Conservation (phyloP, 768 basidiomycete genomes). For the Boletus fagicola region DNA sequence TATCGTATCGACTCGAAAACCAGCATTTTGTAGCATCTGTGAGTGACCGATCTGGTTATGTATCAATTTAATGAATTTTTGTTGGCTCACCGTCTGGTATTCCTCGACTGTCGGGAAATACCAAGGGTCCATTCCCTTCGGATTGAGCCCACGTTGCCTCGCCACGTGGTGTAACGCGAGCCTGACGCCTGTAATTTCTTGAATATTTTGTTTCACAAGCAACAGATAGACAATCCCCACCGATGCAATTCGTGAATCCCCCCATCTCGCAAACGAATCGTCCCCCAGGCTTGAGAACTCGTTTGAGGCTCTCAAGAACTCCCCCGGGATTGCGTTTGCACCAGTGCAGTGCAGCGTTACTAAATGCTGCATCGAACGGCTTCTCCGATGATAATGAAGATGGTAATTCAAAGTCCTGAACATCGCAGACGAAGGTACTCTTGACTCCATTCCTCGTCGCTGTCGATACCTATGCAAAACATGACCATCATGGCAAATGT, state of each 20-base stretch:
- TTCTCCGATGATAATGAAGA: slow-evolving; percentile 28
- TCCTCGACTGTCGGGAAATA: slow-evolving; percentile 75
- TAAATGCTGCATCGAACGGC: slow-evolving; percentile 74
- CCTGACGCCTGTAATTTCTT: slow-evolving; percentile 52
- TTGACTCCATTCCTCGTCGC: slow-evolving; percentile 47
- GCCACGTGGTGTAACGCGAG: slow-evolving; percentile 54
- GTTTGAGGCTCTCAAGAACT: slow-evolving; percentile 60
- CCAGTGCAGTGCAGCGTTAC: slow-evolving; percentile 82
- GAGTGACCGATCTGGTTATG: slow-evolving; percentile 2
- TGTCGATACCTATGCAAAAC: slow-evolving; percentile 46
- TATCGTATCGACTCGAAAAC: slow-evolving; percentile 56
- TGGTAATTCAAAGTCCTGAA: slow-evolving; percentile 46
- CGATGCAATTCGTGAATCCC: slow-evolving; percentile 68
- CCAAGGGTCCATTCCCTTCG: slow-evolving; percentile 71
- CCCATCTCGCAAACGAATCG: slow-evolving; percentile 77
- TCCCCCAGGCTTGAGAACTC: slow-evolving; percentile 65
- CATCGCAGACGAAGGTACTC: slow-evolving; percentile 51
- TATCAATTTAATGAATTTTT: neutral
- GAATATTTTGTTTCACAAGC: slow-evolving; percentile 2
- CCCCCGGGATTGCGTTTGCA: slow-evolving; percentile 71
- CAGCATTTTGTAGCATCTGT: slow-evolving; percentile 54
- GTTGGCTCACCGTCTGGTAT: slow-evolving; percentile 50
- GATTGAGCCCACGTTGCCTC: slow-evolving; percentile 52
- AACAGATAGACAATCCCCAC: slow-evolving; percentile 33
- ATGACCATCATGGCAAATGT: neutral